A percentile compares a stretch with the other conserved stretches of the same genome.
These are phyloP conservation scores for Albatrellus ellisii DNA, from an alignment of 768 basidiomycete genomes.

Conservation along the genomic window DNA sequence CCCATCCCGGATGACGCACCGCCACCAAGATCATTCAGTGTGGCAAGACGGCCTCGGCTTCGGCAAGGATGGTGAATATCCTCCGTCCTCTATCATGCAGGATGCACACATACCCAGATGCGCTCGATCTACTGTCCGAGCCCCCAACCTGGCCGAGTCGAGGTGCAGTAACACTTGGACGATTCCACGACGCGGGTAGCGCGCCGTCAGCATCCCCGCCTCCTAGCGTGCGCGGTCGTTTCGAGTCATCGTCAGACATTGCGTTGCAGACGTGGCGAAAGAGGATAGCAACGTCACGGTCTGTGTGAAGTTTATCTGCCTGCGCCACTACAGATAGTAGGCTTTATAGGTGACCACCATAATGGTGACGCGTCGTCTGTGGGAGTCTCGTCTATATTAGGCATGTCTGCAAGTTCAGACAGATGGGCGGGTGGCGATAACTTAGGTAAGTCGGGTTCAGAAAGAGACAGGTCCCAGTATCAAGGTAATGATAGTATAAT, in stretches of 20 bases:
- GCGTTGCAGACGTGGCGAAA: neutral
- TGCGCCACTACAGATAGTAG: too few relatives aligned
- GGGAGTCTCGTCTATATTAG: too few relatives aligned
- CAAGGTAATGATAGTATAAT: too few relatives aligned
- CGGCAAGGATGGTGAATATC: slow-evolving; percentile 1
- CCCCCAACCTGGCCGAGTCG: slow-evolving; percentile 18
- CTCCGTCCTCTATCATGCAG: too few relatives aligned
- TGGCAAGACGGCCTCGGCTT: slow-evolving; percentile 17
- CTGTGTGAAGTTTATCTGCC: too few relatives aligned
- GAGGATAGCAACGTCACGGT: neutral
- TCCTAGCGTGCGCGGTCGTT: slow-evolving; percentile 8
- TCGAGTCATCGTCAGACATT: neutral
- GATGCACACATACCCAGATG: slow-evolving; percentile 8
- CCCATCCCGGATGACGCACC: slow-evolving; percentile 11
- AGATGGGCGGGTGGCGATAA: too few relatives aligned
- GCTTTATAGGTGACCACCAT: too few relatives aligned
- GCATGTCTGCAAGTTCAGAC: too few relatives aligned
- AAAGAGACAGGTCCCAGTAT: too few relatives aligned
- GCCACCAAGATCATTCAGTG: slow-evolving; percentile 16
- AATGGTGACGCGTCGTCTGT: too few relatives aligned
- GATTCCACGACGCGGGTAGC: slow-evolving; percentile 3
- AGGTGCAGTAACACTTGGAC: slow-evolving; percentile 3
- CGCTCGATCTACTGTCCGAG: slow-evolving; percentile 7
- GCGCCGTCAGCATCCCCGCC: slow-evolving; percentile 1
- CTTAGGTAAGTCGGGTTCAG: too few relatives aligned